Evolutionary conservation across 2,329 filamentous ascomycete genomes (phyloP), one percentile per base, ranked within the genome.

Genomic region (Zopfia rhizophila): DNA sequence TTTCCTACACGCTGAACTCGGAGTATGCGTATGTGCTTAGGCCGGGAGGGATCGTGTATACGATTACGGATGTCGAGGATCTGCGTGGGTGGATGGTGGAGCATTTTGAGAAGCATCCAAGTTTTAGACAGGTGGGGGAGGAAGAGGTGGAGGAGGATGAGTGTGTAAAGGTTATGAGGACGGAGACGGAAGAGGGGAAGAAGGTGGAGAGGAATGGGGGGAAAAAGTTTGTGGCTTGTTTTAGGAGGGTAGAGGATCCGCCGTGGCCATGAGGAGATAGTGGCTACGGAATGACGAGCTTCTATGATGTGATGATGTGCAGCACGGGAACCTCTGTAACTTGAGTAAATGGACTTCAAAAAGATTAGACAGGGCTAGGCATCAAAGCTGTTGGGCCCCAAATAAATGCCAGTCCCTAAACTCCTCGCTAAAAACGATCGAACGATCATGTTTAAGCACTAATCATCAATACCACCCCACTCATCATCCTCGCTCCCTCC

Each of bases 61-160:
- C 93, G 1, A 97, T 99, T 63, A 99, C 94, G 1, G 94, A 99
- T 74, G 94, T 99, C 29, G 88, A 96, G 74, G 91, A 96, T 65
- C 77, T 99, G 70, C 91, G 97, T 70, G 75, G 86, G 59, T 97
- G 93, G 93, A 96, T 97, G 87, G 87, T 93, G 40, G 82, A 83
- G 67, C 91, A 97, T 74, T 88, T 97, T 59, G 84, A 88, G 44
- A 82, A 80, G 19, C 89, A 92, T 67, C 85, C 85, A 12, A 82
- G 89, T 35, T 97, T 96, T 72, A 88, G 91, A 74, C 79, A 90
- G 51, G 79, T 97, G 4, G 60, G 80, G 0, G 83, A 86, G 49
- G 83, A 84, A 51, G 88, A 90, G 52, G 79, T 84, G 58, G 84
- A 87, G 46, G 77, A 74, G 21, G 88, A 93, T 68, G 79, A 84